Evolutionary conservation across 768 basidiomycete species (phyloP).

Genomic region (Amanita fuliginea): DNA sequence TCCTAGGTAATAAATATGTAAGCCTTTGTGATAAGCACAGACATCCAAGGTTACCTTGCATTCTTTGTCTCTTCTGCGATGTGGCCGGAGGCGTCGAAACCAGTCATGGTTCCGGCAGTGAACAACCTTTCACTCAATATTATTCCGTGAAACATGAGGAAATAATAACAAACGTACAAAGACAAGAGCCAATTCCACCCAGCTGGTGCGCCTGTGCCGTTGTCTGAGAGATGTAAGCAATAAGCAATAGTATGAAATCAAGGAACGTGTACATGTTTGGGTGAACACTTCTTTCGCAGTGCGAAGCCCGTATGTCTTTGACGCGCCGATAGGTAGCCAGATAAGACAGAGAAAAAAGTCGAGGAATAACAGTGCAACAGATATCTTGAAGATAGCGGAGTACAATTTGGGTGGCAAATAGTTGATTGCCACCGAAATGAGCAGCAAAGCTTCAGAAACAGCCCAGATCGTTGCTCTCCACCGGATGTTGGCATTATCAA

Average conservation of each 20-base stretch:
- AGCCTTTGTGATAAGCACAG: background rate
- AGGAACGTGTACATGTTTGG: slow-evolving; percentile 50
- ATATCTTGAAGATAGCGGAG: slow-evolving; percentile 67
- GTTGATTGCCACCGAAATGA: slow-evolving; percentile 72
- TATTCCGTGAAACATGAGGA: background rate
- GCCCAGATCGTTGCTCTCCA: slow-evolving; percentile 84
- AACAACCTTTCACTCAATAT: slow-evolving; percentile 45
- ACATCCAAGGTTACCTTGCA: slow-evolving; percentile 34
- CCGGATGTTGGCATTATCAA: slow-evolving; percentile 59
- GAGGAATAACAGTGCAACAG: slow-evolving; percentile 63
- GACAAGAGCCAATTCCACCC: slow-evolving; percentile 91
- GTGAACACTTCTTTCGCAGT: slow-evolving; percentile 78
- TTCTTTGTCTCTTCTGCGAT: slow-evolving; percentile 86
- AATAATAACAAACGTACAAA: slow-evolving; percentile 36
- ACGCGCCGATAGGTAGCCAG: slow-evolving; percentile 90
- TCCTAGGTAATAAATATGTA: slow-evolving; percentile 23
- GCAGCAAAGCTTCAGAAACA: slow-evolving; percentile 60
- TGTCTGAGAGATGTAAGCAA: slow-evolving; percentile 36
- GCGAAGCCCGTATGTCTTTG: slow-evolving; percentile 82
- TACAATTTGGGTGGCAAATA: slow-evolving; percentile 72
- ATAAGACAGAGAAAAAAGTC: slow-evolving; percentile 84
- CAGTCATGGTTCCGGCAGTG: slow-evolving; percentile 79
- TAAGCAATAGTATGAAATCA: background rate
- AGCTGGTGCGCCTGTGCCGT: slow-evolving; percentile 77
- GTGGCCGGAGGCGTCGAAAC: slow-evolving; percentile 85